These are phyloP conservation scores for Scolecobasidium constrictum DNA, from an alignment of 2,329 filamentous ascomycete species.

Conservation along the genomic window DNA sequence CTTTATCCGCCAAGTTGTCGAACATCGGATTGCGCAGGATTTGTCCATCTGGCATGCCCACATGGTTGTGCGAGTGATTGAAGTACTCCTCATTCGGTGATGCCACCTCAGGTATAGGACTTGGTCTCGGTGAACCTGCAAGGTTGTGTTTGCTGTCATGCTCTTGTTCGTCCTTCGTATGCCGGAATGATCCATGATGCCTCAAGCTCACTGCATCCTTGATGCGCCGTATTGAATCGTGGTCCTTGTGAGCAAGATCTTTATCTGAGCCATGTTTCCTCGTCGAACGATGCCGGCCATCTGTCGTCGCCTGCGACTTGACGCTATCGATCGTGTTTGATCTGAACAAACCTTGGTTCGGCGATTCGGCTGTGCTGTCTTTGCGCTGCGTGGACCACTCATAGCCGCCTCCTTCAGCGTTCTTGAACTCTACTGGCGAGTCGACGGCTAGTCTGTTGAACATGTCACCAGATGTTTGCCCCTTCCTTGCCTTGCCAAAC, in stretches of 20 bases:
- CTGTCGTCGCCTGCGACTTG: slow-evolving; percentile 38
- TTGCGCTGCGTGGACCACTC: slow-evolving; percentile 37
- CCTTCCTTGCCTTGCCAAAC: slow-evolving; percentile 78
- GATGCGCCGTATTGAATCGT: slow-evolving; percentile 42
- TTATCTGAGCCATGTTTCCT: slow-evolving; percentile 19
- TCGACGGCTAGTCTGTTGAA: slow-evolving; percentile 27
- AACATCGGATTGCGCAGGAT: slow-evolving; percentile 16
- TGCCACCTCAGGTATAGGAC: slow-evolving; percentile 24
- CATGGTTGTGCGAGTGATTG: no score
- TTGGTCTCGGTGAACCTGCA: slow-evolving; percentile 5
- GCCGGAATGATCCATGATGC: slow-evolving; percentile 27
- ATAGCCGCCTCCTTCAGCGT: slow-evolving; percentile 42
- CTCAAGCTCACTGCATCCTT: slow-evolving; percentile 66
- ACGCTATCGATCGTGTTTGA: slow-evolving; percentile 1
- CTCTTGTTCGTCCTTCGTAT: slow-evolving; percentile 24
- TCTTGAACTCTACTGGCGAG: slow-evolving; percentile 40
- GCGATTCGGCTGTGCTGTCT: slow-evolving; percentile 19
- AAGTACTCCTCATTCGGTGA: no score
- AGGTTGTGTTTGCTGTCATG: slow-evolving; percentile 13
- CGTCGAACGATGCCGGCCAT: slow-evolving; percentile 16
- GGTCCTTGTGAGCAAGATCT: slow-evolving; percentile 17
- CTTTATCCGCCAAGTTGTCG: no score
- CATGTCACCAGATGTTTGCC: slow-evolving; percentile 19
- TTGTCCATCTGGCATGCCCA: slow-evolving; percentile 5
- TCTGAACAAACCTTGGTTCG: slow-evolving; percentile 1